Evolutionary conservation across 2,329 filamentous ascomycete genomes (phyloP), one percentile per base, ranked within the genome.

Genomic region (Alternaria consortialis): DNA sequence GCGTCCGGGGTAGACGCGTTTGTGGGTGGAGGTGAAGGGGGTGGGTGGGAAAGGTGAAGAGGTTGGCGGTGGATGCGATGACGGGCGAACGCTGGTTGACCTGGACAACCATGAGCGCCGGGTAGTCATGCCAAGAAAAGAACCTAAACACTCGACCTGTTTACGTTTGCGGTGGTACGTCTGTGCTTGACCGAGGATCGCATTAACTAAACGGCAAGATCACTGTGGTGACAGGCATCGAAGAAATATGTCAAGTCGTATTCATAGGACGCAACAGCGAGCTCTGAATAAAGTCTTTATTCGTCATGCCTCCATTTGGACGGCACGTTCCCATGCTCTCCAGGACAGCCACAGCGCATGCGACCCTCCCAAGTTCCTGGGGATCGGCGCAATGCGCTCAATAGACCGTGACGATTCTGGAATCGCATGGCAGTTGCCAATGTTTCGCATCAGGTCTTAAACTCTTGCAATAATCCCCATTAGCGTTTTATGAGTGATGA

Each of bases 11-110:
- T 62, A 62, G 65, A 68, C 69, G 74, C 70, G 71, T 62, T 29
- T 56, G 69, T 64, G 62, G 61, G 64, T 54, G 63, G 46, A 52
- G 58, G 56, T 36, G 37, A 57, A 42, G 50, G 58, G 53, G 54
- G 57, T 56, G 50, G 53, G 43, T 7, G 57, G 54, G 63, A 50
- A 62, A 60, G 72, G 67, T 67, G 71, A 68, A 69, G 74, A 73
- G 75, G 75, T 71, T 75, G 74, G 74, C 66, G 62, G 68, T 69
- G 55, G 40, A 43, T 61, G 57, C 53, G 66, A 63, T 64, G 64
- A 58, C 53, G 55, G 66, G 60, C 58, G 55, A 58, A 60, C 64
- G 64, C 51, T 59, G 27, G 57, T 68, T 64, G 68, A 73, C 67
- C 58, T 65, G 56, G 68, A 64, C 58, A 60, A 60, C 58, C 53